These are phyloP conservation scores for Viola odorata DNA, from an alignment of 345 rosid genomes.

Conservation along the genomic window DNA sequence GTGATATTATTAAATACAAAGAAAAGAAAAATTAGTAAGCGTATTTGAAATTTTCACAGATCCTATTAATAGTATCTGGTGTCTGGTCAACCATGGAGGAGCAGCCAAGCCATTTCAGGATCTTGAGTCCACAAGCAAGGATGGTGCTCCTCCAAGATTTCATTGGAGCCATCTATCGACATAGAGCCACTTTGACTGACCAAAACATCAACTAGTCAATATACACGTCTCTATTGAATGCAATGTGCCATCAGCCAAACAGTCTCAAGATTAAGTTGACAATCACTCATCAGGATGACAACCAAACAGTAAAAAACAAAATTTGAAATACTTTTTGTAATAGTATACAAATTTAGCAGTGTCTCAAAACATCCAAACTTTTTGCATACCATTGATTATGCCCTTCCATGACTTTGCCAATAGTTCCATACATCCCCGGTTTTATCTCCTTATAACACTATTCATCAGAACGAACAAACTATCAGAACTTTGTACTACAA, in stretches of 20 bases:
- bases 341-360: too few species aligned
- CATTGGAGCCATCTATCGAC: background rate
- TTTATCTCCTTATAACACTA: slow-evolving; percentile 69
- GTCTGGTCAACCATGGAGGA: too few species aligned
- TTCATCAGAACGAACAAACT: background rate
- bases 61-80: too few species aligned
- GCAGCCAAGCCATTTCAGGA: too few species aligned
- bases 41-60: too few species aligned
- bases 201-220: background rate
- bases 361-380: background rate
- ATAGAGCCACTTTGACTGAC: background rate
- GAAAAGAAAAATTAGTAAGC: too few species aligned
- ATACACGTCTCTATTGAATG: background rate
- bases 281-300: background rate
- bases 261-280: background rate
- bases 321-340: background rate
- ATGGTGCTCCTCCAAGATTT: too few species aligned
- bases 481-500: background rate
- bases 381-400: slow-evolving; percentile 63
- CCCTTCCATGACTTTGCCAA: slow-evolving; percentile 76
- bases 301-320: background rate
- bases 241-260: background rate
- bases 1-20: too few species aligned
- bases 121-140: too few species aligned
- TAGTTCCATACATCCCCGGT: slow-evolving; percentile 60